Conservation (phyloP, 2,329 filamentous ascomycete species). For the Xylaria hypoxylon region DNA sequence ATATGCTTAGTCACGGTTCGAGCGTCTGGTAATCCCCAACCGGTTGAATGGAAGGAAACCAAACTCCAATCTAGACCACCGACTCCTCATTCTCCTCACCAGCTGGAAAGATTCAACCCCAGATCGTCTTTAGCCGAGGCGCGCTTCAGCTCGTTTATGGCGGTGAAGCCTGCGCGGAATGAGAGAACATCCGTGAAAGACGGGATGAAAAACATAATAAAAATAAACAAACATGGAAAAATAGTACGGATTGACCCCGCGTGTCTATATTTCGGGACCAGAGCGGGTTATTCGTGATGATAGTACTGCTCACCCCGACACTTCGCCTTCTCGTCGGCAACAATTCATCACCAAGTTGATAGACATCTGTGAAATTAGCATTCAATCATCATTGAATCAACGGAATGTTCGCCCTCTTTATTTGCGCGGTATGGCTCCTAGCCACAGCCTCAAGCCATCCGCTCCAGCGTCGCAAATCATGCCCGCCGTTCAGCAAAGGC, state of each 20-base stretch:
- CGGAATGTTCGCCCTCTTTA: slow-evolving; percentile 32
- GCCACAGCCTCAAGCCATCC: slow-evolving; percentile 23
- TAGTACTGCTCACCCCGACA: not conserved
- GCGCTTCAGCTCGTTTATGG: slow-evolving; percentile 17
- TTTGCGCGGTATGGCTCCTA: slow-evolving; percentile 30
- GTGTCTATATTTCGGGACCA: not conserved
- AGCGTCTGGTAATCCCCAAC: not conserved
- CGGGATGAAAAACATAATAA: not conserved
- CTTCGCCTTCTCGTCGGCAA: not conserved
- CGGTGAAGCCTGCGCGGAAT: not conserved
- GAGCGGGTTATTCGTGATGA: not conserved
- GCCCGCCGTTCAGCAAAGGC: slow-evolving; percentile 39
- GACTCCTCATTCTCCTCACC: slow-evolving; percentile 16
- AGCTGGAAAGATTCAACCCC: slow-evolving; percentile 1
- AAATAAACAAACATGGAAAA: not conserved
- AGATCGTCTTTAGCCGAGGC: slow-evolving; percentile 31
- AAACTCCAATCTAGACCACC: not conserved
- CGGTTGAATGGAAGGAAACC: slow-evolving; percentile 25
- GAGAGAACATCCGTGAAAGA: not conserved
- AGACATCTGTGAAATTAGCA: not conserved
- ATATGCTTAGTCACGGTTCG: not conserved
- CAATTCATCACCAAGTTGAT: not conserved
- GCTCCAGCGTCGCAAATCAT: slow-evolving; percentile 17
- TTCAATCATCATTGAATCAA: not conserved
- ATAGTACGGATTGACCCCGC: not conserved